These are phyloP conservation scores for Trematosphaeria pertusa DNA, from an alignment of 2,329 filamentous ascomycete species.

Conservation along the genomic window DNA sequence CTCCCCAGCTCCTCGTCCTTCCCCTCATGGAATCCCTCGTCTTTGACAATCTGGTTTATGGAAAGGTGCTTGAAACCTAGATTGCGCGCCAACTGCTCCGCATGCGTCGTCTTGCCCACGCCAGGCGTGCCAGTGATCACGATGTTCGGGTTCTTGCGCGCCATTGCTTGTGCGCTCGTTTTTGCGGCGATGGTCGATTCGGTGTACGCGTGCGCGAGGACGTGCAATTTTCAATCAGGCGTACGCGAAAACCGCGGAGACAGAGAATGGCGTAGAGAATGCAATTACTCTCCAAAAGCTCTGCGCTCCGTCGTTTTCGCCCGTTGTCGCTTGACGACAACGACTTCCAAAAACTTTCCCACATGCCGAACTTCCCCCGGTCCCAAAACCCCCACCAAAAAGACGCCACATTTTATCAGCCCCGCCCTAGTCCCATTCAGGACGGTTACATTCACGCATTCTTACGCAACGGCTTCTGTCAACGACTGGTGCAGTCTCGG, in stretches of 20 bases:
- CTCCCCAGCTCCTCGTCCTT: conserved; percentile 85
- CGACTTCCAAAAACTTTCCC: conserved; percentile 6
- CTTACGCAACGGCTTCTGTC: background rate
- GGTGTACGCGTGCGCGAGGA: no score
- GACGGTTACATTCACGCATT: conserved; percentile 2
- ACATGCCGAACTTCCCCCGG: background rate
- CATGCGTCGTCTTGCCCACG: conserved; percentile 93
- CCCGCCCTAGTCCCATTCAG: background rate
- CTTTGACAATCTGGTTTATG: conserved; percentile 91
- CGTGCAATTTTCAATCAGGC: no score
- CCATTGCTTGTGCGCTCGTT: conserved; percentile 33
- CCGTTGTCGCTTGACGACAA: no score
- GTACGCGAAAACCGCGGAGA: no score
- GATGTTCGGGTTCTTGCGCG: conserved; percentile 74
- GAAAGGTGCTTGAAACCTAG: conserved; percentile 82
- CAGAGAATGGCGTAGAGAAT: background rate
- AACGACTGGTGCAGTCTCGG: no score
- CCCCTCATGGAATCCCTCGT: conserved; percentile 83
- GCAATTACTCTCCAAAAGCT: background rate
- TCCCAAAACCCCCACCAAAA: background rate
- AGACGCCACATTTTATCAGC: conserved; percentile 3
- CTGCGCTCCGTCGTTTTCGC: no score
- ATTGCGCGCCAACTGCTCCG: conserved; percentile 77
- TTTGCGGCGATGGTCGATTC: background rate
- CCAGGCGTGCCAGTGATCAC: conserved; percentile 95